Percentiles rank a stretch among this genome's conserved stretches.
Evolutionary conservation across 2,329 filamentous ascomycete species (phyloP).

Genomic region (Bimuria novae-zelandiae): DNA sequence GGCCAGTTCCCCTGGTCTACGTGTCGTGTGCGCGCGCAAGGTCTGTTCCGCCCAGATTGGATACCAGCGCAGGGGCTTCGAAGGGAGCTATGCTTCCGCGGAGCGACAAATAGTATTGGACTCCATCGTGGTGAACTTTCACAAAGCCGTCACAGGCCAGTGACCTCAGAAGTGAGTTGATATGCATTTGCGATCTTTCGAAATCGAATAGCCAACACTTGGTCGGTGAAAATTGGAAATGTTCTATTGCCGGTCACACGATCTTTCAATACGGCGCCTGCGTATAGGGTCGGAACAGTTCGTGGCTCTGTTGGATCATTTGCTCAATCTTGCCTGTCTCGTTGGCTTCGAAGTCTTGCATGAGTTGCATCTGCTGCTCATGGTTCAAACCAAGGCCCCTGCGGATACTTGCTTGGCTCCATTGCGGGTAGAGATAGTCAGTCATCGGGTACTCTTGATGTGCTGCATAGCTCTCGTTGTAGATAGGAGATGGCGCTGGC

Average conservation of each 20-base stretch:
- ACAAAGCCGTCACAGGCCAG: not conserved
- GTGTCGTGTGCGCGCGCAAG: not conserved
- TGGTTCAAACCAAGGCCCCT: constrained; percentile 64
- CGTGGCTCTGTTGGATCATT: constrained; percentile 49
- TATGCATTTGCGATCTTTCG: not conserved
- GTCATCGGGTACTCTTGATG: constrained; percentile 43
- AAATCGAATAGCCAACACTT: too few relatives aligned
- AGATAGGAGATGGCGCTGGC: constrained; percentile 34
- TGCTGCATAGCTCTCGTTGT: constrained; percentile 42
- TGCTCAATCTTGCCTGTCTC: constrained; percentile 46
- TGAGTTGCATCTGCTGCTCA: constrained; percentile 80
- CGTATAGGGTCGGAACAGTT: constrained; percentile 39
- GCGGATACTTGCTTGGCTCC: constrained; percentile 50
- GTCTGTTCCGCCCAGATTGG: not conserved
- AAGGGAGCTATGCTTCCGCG: not conserved
- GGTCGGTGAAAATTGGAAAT: not conserved
- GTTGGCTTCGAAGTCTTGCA: constrained; percentile 73
- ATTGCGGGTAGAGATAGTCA: constrained; percentile 61
- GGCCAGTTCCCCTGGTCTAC: not conserved
- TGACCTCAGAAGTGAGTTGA: not conserved
- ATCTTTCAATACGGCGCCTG: constrained; percentile 33
- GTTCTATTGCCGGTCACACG: not conserved
- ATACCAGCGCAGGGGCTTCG: not conserved
- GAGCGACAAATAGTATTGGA: not conserved
- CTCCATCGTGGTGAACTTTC: not conserved